Evolutionary conservation across 1,284 basidiomycete genomes (phyloP), one percentile per base, ranked within the genome.

Genomic region (Ganoderma leucocontextum): DNA sequence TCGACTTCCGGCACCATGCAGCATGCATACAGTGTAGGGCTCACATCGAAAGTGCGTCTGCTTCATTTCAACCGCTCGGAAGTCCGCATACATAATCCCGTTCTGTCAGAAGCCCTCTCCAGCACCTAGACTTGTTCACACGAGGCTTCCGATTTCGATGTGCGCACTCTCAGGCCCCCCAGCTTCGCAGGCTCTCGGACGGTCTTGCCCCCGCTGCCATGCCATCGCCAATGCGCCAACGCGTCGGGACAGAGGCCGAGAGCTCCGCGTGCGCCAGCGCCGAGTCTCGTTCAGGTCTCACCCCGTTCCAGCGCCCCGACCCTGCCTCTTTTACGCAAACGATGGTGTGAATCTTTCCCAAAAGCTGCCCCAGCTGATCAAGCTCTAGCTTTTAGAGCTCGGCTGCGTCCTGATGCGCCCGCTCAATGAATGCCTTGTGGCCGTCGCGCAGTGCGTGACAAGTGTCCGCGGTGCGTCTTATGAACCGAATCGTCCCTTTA

Each of bases 401-500:
- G 33, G 55, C 55, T 58, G 55, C 55, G 55, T 38, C 35, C 41
- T 44, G 33, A 42, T 29, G 35, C 41, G 41, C 44, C 6, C 29
- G 15, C 29, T 47, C 29, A 33, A 44, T 49, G 42, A 17, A 49
- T 47, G 39, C 52, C 25, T 55, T 55, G 25, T 55, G 29, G 15
- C 8, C 52, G 52, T 35, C 29, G 29, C 52, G 10, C 52, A 15
- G 52, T 35, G 55, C 35, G 33, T n/a, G 12, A 13, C 33, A 4
- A 36, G 9, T 55, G 55, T 19, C 38, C 58, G 38, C 38, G 38
- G 36, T 41, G 52, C 61, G 61, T n/a, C 33, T 41, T 29, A 39
- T 58, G 63, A 6, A 42, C 52, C 64, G 63, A 19, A 57, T 47
- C 64, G 64, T 42, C 64, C 59, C 64, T 66, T 52, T 66, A 62